phyloP scores from a whole-genome alignment of 1,139 yeast species.

The Candida sanyaensis region DNA sequence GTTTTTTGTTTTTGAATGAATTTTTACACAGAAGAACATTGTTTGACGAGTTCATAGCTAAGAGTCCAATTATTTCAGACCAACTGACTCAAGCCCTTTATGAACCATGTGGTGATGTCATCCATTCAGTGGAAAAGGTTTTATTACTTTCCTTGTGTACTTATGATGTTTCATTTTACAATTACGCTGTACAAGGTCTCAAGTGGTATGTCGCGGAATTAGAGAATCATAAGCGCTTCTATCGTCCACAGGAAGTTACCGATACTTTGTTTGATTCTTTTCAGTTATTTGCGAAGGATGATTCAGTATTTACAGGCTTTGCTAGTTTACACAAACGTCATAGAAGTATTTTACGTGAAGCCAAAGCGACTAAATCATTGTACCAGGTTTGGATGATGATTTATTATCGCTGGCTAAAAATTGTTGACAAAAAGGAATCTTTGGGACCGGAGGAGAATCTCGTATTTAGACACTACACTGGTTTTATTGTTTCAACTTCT shows the following conservation, averaged over 20 bases:
- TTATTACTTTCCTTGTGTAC: conserved; percentile 54
- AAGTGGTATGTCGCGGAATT: conserved; percentile 46
- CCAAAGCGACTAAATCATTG: conserved; percentile 60
- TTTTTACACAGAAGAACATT: conserved; percentile 27
- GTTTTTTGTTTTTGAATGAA: conserved; percentile 37
- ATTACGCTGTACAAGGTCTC: conserved; percentile 52
- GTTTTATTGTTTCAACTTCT: conserved; percentile 59
- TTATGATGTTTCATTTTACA: conserved; percentile 58
- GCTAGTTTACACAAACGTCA: conserved; percentile 76
- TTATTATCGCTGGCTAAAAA: conserved; percentile 54
- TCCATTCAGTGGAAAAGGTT: conserved; percentile 43
- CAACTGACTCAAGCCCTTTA: conserved; percentile 13
- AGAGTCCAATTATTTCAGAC: conserved; percentile 24
- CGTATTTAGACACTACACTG: conserved; percentile 61
- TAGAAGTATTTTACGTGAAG: conserved; percentile 55
- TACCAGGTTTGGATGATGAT: conserved; percentile 63
- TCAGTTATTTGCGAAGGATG: conserved; percentile 53
- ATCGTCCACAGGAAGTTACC: conserved; percentile 8
- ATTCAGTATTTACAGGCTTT: conserved; percentile 66
- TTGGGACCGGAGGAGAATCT: conserved; percentile 32
- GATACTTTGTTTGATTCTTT: conserved; percentile 48
- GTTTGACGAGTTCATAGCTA: conserved; percentile 21
- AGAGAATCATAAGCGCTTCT: conserved; percentile 12
- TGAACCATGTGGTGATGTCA: conserved; percentile 21
- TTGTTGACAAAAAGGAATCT: conserved; percentile 24